These are phyloP conservation scores for Melanogaster broomeanus DNA, from an alignment of 768 basidiomycete species.

Conservation along the genomic window DNA sequence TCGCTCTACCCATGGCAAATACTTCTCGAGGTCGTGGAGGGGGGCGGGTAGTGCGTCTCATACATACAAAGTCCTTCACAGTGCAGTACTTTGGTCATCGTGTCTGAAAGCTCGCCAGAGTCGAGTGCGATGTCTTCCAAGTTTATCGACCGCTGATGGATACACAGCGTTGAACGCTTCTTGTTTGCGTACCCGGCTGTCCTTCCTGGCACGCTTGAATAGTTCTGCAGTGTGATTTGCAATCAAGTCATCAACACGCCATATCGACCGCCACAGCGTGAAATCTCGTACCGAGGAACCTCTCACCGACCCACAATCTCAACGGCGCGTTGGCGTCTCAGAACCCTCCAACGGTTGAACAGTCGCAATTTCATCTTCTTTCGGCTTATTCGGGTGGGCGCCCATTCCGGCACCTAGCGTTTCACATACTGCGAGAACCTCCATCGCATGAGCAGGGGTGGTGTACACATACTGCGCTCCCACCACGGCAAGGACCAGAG, in stretches of 20 bases:
- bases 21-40: no score
- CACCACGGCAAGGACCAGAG: constrained; percentile 65
- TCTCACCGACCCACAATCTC: constrained; percentile 73
- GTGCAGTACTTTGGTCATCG: no score
- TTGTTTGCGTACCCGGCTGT: constrained; percentile 48
- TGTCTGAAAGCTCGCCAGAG: constrained; percentile 12
- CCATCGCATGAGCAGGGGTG: constrained; percentile 63
- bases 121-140: constrained; percentile 12
- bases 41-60: no score
- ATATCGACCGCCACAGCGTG: background rate
- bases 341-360: background rate
- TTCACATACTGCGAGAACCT: constrained; percentile 67
- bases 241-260: background rate
- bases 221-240: constrained; percentile 43
- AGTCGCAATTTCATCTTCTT: constrained; percentile 1
- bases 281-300: constrained; percentile 55
- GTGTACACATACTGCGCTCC: constrained; percentile 75
- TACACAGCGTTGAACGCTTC: constrained; percentile 41
- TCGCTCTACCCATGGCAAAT: no score
- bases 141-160: constrained; percentile 23
- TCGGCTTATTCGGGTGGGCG: constrained; percentile 27
- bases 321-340: constrained; percentile 59
- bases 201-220: constrained; percentile 57
- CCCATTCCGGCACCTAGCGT: constrained; percentile 74
- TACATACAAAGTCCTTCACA: no score